These are phyloP conservation scores for Plasmodium fragile DNA, from an alignment of 169 alveolate genomes.

Conservation along the genomic window DNA sequence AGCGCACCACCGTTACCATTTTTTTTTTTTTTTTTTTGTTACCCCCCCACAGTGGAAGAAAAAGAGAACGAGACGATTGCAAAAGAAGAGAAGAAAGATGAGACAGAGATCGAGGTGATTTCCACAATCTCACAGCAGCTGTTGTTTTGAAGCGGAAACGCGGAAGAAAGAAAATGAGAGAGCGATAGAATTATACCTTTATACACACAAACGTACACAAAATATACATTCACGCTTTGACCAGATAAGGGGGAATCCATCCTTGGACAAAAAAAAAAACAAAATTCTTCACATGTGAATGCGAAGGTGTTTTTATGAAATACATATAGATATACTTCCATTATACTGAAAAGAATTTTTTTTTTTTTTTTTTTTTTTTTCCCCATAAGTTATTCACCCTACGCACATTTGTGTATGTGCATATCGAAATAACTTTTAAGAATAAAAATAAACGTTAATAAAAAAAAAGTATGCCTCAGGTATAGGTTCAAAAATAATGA, in stretches of 20 bases:
- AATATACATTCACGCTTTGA: not conserved
- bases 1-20: not conserved
- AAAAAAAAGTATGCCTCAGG: constrained; percentile 6
- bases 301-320: not conserved
- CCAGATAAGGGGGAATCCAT: not conserved
- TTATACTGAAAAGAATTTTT: not conserved
- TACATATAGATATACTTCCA: not conserved
- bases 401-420: constrained; percentile 12
- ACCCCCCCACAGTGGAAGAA: constrained; percentile 89
- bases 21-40: not conserved
- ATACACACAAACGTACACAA: not conserved
- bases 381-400: not conserved
- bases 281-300: not conserved
- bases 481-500: not conserved
- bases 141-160: not conserved
- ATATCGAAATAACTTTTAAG: constrained; percentile 17
- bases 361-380: not conserved
- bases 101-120: constrained; percentile 91
- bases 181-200: not conserved
- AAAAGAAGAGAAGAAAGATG: constrained; percentile 93
- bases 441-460: not conserved
- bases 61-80: constrained; percentile 93
- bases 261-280: not conserved
- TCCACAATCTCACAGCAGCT: not conserved
- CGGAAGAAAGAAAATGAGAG: not conserved